Evolutionary conservation across 2,329 filamentous ascomycete genomes (phyloP).

Genomic region (Colletotrichum somersetense): DNA sequence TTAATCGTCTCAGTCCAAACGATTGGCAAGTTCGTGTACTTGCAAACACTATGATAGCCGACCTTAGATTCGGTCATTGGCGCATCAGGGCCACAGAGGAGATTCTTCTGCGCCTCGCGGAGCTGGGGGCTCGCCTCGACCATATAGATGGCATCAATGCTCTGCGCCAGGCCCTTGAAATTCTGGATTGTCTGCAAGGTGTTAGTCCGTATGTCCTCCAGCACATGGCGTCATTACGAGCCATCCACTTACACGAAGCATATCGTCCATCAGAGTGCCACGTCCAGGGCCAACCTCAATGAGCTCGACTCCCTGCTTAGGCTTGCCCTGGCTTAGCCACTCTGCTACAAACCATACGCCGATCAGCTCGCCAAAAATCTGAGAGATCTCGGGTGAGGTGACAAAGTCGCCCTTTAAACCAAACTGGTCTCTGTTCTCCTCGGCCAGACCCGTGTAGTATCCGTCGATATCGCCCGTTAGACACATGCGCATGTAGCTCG

Average conservation of each 20-base stretch:
- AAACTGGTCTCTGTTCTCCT: slow-evolving; percentile 83
- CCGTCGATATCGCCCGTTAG: slow-evolving; percentile 90
- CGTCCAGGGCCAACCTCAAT: slow-evolving; percentile 95
- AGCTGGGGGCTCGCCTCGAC: slow-evolving; percentile 92
- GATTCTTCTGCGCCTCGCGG: slow-evolving; percentile 79
- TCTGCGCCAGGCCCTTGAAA: slow-evolving; percentile 82
- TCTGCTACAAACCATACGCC: slow-evolving; percentile 96
- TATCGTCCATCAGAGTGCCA: slow-evolving; percentile 97
- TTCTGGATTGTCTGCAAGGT: slow-evolving; percentile 79
- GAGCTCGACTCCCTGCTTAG: slow-evolving; percentile 80
- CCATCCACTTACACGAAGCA: slow-evolving; percentile 78
- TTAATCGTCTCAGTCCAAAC: slow-evolving; percentile 92
- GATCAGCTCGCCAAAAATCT: slow-evolving; percentile 94
- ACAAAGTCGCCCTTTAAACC: slow-evolving; percentile 95
- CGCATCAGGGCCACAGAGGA: slow-evolving; percentile 81
- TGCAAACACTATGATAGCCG: slow-evolving; percentile 81
- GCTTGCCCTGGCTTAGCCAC: slow-evolving; percentile 92
- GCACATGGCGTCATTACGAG: too few species aligned
- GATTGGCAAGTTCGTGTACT: slow-evolving; percentile 80
- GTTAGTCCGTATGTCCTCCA: background rate
- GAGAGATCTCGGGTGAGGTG: slow-evolving; percentile 96
- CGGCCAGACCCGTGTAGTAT: slow-evolving; percentile 87
- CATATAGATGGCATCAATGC: slow-evolving; percentile 90
- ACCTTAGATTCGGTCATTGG: slow-evolving; percentile 77
- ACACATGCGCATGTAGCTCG: slow-evolving; percentile 98